phyloP scores from a whole-genome alignment of 2,329 filamentous ascomycete genomes.

The Penicillium sp. region DNA sequence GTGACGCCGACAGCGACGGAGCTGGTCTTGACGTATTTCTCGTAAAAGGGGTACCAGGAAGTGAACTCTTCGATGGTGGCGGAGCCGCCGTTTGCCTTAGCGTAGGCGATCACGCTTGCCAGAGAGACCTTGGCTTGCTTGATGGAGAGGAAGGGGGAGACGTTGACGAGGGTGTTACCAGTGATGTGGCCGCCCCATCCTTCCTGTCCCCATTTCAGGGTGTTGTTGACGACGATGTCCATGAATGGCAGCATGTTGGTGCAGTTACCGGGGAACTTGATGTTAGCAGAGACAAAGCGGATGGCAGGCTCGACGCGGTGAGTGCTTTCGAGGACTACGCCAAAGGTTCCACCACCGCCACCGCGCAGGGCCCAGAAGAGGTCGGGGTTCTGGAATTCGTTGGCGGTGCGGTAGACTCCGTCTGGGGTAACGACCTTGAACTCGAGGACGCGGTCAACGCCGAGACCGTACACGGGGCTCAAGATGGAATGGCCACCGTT shows the following conservation, averaged over 20 bases:
- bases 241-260: slow-evolving; percentile 18
- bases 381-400: slow-evolving; percentile 17
- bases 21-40: slow-evolving; percentile 15
- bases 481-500: slow-evolving; percentile 30
- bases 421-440: slow-evolving; percentile 26
- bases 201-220: slow-evolving; percentile 18
- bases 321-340: slow-evolving; percentile 12
- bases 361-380: slow-evolving; percentile 21
- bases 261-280: slow-evolving; percentile 16
- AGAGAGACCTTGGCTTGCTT: slow-evolving; percentile 12
- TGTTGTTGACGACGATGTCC: slow-evolving; percentile 21
- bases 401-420: slow-evolving; percentile 12
- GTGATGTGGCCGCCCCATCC: slow-evolving; percentile 24
- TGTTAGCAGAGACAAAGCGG: slow-evolving; percentile 5
- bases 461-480: slow-evolving; percentile 27
- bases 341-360: slow-evolving; percentile 18
- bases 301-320: not conserved
- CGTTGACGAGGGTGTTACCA: slow-evolving; percentile 15
- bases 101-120: slow-evolving; percentile 7
- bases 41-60: slow-evolving; percentile 18
- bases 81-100: slow-evolving; percentile 10
- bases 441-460: slow-evolving; percentile 27
- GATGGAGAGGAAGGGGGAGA: slow-evolving; percentile 13
- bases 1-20: slow-evolving; percentile 16
- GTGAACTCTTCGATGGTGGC: slow-evolving; percentile 14